phyloP scores from a whole-genome alignment of 805 yeast species.

The Myxozyma monticola region DNA sequence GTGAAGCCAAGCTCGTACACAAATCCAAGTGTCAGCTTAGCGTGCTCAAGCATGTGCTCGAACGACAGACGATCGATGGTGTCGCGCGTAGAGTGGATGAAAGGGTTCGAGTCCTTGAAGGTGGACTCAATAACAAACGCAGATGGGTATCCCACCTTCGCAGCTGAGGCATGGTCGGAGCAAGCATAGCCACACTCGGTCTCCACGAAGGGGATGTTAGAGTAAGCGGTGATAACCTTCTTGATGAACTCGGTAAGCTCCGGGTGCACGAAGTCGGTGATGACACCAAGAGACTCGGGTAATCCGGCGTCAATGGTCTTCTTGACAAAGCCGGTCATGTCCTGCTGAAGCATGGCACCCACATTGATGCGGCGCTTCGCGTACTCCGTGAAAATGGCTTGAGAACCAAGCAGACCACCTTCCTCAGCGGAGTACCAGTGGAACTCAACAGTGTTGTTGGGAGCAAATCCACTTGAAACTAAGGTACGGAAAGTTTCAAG shows the following conservation, averaged over 20 bases:
- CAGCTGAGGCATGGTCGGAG: conserved; percentile 88
- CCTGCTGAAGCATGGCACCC: conserved; percentile 87
- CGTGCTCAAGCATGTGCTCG: conserved; percentile 77
- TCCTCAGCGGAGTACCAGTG: conserved; percentile 97
- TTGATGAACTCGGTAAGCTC: conserved; percentile 62
- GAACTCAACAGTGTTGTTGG: conserved; percentile 78
- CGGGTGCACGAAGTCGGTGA: conserved; percentile 64
- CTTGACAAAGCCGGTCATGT: conserved; percentile 82
- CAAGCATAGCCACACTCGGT: conserved; percentile 90
- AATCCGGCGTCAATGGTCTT: conserved; percentile 51
- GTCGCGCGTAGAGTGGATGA: conserved; percentile 75
- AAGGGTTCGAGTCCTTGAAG: conserved; percentile 61
- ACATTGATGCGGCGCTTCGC: conserved; percentile 51
- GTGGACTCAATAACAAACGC: conserved; percentile 79
- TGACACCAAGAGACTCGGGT: conserved; percentile 75
- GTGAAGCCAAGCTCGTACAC: conserved; percentile 64
- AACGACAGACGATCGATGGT: conserved; percentile 78
- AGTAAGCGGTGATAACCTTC: conserved; percentile 59
- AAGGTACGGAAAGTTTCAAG: conserved; percentile 73
- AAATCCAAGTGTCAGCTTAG: conserved; percentile 71
- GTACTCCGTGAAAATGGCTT: conserved; percentile 68
- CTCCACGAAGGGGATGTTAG: conserved; percentile 67
- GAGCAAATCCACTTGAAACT: conserved; percentile 48
- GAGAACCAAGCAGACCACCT: conserved; percentile 84
- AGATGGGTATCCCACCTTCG: conserved; percentile 79